Evolutionary conservation across 83 land plant species (phyloP).

Genomic region (Thuja plicata): DNA sequence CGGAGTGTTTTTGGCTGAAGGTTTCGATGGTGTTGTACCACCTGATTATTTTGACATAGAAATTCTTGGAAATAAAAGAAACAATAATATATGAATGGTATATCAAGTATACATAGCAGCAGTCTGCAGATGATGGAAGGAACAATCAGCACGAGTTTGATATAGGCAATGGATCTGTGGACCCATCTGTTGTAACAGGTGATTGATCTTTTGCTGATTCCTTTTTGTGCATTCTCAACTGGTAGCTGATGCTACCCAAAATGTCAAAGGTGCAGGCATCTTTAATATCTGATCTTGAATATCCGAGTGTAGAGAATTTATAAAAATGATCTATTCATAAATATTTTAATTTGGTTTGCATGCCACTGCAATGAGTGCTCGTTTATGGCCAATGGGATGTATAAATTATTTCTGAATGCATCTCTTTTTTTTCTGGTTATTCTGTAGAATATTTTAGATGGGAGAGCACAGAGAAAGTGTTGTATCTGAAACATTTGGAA

Average conservation of each 20-base stretch:
- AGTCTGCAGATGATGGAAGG: not conserved
- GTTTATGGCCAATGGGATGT: not conserved
- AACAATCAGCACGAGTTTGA: not conserved
- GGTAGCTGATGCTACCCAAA: not conserved
- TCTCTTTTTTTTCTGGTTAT: not conserved
- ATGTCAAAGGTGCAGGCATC: not conserved
- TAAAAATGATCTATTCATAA: not conserved
- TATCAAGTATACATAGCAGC: not conserved
- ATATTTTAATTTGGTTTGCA: not conserved
- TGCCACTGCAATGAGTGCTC: not conserved
- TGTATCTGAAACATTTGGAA: not conserved
- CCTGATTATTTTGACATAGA: slow-evolving; percentile 72
- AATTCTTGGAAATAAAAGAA: slow-evolving; percentile 1
- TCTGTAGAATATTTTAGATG: not conserved
- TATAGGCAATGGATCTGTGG: not conserved
- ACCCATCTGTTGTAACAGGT: not conserved
- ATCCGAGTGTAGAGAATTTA: not conserved
- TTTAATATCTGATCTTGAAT: not conserved
- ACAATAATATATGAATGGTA: not conserved
- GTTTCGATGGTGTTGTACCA: slow-evolving; percentile 81
- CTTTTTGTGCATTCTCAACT: not conserved
- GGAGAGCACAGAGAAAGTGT: not conserved
- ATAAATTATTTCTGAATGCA: not conserved
- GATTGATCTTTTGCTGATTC: not conserved
- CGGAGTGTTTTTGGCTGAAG: slow-evolving; percentile 85